Evolutionary conservation across 2,329 filamentous ascomycete genomes (phyloP).

Genomic region (Aspergillus viridinutans): DNA sequence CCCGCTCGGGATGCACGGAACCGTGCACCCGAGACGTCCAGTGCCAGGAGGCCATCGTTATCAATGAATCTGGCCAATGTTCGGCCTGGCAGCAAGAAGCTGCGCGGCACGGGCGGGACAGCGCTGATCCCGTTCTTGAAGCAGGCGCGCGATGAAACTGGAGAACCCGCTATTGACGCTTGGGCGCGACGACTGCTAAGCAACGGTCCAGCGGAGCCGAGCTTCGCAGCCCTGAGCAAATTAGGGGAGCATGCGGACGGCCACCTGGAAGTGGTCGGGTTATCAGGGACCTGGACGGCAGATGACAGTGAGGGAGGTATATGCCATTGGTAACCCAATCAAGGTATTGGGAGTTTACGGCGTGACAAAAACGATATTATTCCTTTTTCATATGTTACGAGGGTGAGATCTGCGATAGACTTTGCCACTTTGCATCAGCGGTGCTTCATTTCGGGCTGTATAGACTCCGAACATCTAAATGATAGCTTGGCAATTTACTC

Average conservation of each 20-base stretch:
- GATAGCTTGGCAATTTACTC: neutral
- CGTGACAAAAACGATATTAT: neutral
- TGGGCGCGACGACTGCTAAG: slow-evolving; percentile 59
- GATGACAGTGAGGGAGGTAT: slow-evolving; percentile 70
- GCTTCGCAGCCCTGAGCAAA: slow-evolving; percentile 47
- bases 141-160: slow-evolving; percentile 93
- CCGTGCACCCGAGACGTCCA: slow-evolving; percentile 58
- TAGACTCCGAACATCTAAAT: neutral
- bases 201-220: slow-evolving; percentile 42
- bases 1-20: slow-evolving; percentile 69
- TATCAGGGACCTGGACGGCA: slow-evolving; percentile 85
- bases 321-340: slow-evolving; percentile 47
- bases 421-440: neutral
- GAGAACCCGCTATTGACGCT: slow-evolving; percentile 75
- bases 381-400: neutral
- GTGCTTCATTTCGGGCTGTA: neutral
- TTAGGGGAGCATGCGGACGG: slow-evolving; percentile 52
- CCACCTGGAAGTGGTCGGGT: slow-evolving; percentile 59
- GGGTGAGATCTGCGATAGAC: neutral
- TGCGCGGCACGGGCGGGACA: slow-evolving; percentile 89
- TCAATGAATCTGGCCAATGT: slow-evolving; percentile 52
- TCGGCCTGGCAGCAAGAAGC: slow-evolving; percentile 49
- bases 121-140: slow-evolving; percentile 93
- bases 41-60: slow-evolving; percentile 38
- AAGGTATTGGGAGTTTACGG: neutral